phyloP scores from a whole-genome alignment of 2,329 filamentous ascomycete genomes.

The Penicillium brevicompactum region DNA sequence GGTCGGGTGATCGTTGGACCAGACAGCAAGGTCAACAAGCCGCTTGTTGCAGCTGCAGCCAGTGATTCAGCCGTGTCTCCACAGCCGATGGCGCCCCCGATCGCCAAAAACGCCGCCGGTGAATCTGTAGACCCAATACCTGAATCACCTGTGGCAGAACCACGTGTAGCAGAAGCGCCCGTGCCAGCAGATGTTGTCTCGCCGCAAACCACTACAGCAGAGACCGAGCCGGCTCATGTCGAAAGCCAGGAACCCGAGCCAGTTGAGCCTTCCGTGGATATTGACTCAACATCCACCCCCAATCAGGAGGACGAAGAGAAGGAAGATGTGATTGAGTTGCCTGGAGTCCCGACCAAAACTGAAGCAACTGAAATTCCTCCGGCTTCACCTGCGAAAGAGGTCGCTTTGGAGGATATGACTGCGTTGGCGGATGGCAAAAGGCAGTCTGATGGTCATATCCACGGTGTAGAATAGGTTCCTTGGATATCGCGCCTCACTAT shows the following conservation, averaged over 20 bases:
- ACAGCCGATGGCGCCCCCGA: slow-evolving; percentile 29
- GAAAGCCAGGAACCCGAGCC: background rate
- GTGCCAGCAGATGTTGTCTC: slow-evolving; percentile 6
- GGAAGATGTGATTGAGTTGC: slow-evolving; percentile 1
- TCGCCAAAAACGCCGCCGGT: slow-evolving; percentile 38
- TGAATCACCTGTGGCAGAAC: slow-evolving; percentile 10
- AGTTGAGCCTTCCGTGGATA: background rate
- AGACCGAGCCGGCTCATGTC: slow-evolving; percentile 4
- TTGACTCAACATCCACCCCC: background rate
- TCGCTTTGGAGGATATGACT: slow-evolving; percentile 24
- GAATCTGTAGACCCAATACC: slow-evolving; percentile 36
- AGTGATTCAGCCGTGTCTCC: slow-evolving; percentile 7
- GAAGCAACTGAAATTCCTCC: slow-evolving; percentile 8
- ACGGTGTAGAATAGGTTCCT: slow-evolving; percentile 2
- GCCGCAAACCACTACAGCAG: slow-evolving; percentile 1
- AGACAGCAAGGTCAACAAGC: slow-evolving; percentile 16
- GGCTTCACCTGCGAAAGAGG: slow-evolving; percentile 18
- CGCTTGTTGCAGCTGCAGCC: slow-evolving; percentile 3
- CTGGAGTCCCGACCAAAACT: background rate
- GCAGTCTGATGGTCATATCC: slow-evolving; percentile 25
- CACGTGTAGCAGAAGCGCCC: slow-evolving; percentile 4
- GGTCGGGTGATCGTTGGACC: slow-evolving; percentile 37
- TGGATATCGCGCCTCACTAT: background rate
- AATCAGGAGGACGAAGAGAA: background rate
- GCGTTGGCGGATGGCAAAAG: slow-evolving; percentile 31